Percentiles rank a stretch among this genome's conserved stretches.
Evolutionary conservation across 2,329 filamentous ascomycete genomes (phyloP).

Genomic region (Eutypa lata): DNA sequence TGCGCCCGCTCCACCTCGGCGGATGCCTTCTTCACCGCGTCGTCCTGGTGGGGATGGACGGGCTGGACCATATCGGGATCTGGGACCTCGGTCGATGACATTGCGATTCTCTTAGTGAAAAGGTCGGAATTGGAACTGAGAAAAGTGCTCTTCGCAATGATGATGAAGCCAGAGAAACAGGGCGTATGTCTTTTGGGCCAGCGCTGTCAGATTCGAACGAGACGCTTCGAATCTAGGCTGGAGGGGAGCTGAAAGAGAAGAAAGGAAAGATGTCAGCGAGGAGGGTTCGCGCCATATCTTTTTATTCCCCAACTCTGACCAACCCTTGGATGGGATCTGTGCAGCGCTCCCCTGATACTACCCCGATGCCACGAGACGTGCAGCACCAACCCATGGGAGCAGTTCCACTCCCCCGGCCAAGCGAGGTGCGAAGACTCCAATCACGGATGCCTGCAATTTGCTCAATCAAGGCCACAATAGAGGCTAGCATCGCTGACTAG

Average conservation of each 20-base stretch:
- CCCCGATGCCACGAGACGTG: neutral
- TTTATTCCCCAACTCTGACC: neutral
- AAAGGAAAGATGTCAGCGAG: neutral
- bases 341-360: neutral
- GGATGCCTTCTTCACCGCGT: conserved; percentile 19
- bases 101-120: conserved; percentile 8
- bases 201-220: neutral
- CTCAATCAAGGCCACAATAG: neutral
- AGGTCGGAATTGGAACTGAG: neutral
- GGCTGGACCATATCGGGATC: conserved; percentile 24
- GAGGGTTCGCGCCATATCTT: neutral
- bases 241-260: neutral
- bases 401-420: no score
- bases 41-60: conserved; percentile 16
- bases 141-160: neutral
- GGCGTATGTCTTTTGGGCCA: neutral
- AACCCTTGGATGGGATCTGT: neutral
- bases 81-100: conserved; percentile 24
- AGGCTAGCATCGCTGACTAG: neutral
- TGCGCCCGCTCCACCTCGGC: conserved; percentile 27
- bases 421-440: no score
- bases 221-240: neutral
- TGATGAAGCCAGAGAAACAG: neutral
- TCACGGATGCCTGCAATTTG: no score
- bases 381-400: no score